phyloP scores from a whole-genome alignment of 768 basidiomycete genomes.

The Amanita polypyramis region DNA sequence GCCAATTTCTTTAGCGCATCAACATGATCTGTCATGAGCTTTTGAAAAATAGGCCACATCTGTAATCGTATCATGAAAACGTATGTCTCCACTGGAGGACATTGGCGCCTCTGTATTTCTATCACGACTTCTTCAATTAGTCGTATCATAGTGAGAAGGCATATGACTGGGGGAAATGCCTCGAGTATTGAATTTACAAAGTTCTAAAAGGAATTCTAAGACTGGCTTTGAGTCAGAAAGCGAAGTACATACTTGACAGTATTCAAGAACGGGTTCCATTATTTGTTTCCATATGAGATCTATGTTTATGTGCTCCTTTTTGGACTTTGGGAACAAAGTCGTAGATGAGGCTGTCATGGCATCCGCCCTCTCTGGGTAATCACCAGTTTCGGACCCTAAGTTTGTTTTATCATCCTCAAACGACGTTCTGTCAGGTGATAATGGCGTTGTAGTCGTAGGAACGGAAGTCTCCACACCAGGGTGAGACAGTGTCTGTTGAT shows the following conservation, averaged over 20 bases:
- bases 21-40: conserved; percentile 73
- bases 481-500: conserved; percentile 21
- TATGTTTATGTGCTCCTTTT: conserved; percentile 49
- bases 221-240: background rate
- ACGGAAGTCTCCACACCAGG: conserved; percentile 24
- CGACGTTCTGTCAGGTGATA: conserved; percentile 33
- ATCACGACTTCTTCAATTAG: conserved; percentile 72
- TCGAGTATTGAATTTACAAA: conserved; percentile 65
- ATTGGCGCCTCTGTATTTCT: conserved; percentile 69
- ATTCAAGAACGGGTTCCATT: conserved; percentile 84
- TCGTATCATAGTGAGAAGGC: conserved; percentile 86
- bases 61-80: conserved; percentile 72
- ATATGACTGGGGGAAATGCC: conserved; percentile 60
- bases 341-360: conserved; percentile 16
- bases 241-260: conserved; percentile 49
- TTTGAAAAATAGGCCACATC: conserved; percentile 94
- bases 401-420: conserved; percentile 33
- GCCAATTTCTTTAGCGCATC: conserved; percentile 77
- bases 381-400: conserved; percentile 42
- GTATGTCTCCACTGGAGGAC: conserved; percentile 72
- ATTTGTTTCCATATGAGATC: conserved; percentile 83
- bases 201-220: conserved; percentile 28
- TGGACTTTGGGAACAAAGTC: conserved; percentile 18
- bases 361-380: conserved; percentile 20
- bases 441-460: conserved; percentile 25